Evolutionary conservation across 371 early-diverging fungal genomes (phyloP), one percentile per base, ranked within the genome.

Genomic region (Apophysomyces variabilis): DNA sequence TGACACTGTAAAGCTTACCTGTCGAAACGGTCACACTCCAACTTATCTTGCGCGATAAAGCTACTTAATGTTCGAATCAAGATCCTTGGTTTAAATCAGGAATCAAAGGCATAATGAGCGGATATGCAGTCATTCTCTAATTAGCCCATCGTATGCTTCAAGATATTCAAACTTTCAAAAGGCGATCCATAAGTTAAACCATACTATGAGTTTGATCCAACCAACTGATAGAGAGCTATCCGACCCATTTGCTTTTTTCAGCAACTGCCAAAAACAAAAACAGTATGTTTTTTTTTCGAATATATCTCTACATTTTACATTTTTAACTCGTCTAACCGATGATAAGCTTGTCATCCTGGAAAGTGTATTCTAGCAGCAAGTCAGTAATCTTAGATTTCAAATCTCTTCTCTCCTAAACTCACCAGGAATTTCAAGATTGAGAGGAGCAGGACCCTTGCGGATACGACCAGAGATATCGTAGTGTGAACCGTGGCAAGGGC

Each of bases 401-500:
- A 38, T 35, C 14, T 50, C 8, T 56, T 16, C 3, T 35, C 9
- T 8, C 11, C n/a, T 16, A 32, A 36, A 61, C 72, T 68, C 77
- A 83, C 83, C 86, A 47, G 99, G 99, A 70, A 98, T 89, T 85
- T 98, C 99, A 66, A 98, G 86, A 87, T 98, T 98, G 63, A 97
- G 89, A 54, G 99, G 99, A 67, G 99, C 99, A 45, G 99, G 99
- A 57, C 99, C 99, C 88, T 97, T 96, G 72, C 99, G 90, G 72
- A 97, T 96, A 85, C 98, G 95, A 61, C 96, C 96, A 65, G 93
- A 92, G 72, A 94, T 93, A 73, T 95, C 96, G 73, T 96, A 96
- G 79, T 96, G 97, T 64, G 97, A 97, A 72, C 99, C 98, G 85
- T 96, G 97, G 92, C 99, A 98, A 62, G 99, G 99, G 88, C 99